These are phyloP conservation scores for Aureobasidium uvarum DNA, from an alignment of 2,329 filamentous ascomycete species.

Conservation along the genomic window DNA sequence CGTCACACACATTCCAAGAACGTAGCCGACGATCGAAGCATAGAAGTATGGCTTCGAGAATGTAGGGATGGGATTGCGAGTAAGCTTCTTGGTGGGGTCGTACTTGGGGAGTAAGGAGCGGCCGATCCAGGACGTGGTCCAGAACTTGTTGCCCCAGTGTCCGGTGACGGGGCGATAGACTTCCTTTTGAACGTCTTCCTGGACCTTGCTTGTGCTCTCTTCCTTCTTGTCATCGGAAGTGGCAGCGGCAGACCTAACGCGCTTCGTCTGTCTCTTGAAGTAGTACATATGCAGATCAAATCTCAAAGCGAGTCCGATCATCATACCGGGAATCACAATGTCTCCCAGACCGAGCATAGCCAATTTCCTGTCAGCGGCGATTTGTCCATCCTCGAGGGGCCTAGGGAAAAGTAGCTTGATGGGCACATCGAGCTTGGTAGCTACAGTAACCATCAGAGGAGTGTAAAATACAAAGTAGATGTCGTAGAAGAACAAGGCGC, in stretches of 20 bases:
- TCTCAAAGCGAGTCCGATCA: slow-evolving; percentile 83
- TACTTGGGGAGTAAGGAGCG: slow-evolving; percentile 9
- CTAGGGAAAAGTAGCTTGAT: slow-evolving; percentile 86
- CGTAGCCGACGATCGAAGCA: slow-evolving; percentile 72
- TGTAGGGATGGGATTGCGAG: slow-evolving; percentile 32
- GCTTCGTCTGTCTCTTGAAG: slow-evolving; percentile 58
- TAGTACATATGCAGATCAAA: slow-evolving; percentile 90
- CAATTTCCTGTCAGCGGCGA: slow-evolving; percentile 43
- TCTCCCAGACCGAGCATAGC: slow-evolving; percentile 93
- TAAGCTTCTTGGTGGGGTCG: slow-evolving; percentile 31
- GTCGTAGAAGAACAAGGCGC: slow-evolving; percentile 87
- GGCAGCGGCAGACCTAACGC: slow-evolving; percentile 36
- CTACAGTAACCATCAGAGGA: slow-evolving; percentile 83
- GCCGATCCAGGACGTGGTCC: slow-evolving; percentile 53
- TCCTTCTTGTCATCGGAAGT: slow-evolving; percentile 40
- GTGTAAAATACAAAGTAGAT: slow-evolving; percentile 91
- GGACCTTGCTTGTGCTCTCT: slow-evolving; percentile 29
- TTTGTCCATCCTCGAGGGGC: slow-evolving; percentile 52
- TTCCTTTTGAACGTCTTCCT: slow-evolving; percentile 39
- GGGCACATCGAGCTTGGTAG: slow-evolving; percentile 83
- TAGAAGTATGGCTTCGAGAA: slow-evolving; percentile 88
- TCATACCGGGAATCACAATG: slow-evolving; percentile 86
- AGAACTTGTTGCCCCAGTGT: slow-evolving; percentile 80
- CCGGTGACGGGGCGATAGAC: slow-evolving; percentile 56
- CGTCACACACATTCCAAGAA: slow-evolving; percentile 73